Evolutionary conservation across 2,329 filamentous ascomycete genomes (phyloP), one percentile per base, ranked within the genome.

Genomic region (Cladophialophora chaetospira): DNA sequence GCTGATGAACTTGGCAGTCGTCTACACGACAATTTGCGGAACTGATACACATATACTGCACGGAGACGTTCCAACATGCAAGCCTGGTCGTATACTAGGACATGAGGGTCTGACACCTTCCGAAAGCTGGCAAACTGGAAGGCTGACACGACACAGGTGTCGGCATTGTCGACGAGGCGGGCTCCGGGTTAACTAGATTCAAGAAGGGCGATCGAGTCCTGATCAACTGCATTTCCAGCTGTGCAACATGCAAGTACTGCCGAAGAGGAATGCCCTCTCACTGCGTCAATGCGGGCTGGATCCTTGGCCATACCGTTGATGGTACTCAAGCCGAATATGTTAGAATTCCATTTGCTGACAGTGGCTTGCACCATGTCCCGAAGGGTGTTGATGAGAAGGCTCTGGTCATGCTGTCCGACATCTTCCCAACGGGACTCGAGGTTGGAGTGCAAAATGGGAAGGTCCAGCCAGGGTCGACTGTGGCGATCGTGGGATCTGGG

Each of bases 241-340:
- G 82, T 65, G 77, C 75, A 0, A 73, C 71, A 1, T 85, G 82
- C 65, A 69, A 71, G 17, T 80, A 77, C 66, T 84, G 81, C 61
- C 74, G 75, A 4, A 69, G 69, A 44, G 77, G 76, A 19, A 80
- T 83, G 76, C 72, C 73, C 56, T 79, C 78, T 25, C 79, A 82
- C 61, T 84, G 82, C 67, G 71, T 71, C 5, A 77, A 74, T 10
- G 81, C 79, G 23, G 80, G 81, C 3, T 84, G 81, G 81, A 72
- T 77, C 4, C 70, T 84, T 1, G 81, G 82, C 17, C 78, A 84
- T 63, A 72, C 70, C 0, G 73, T 77, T 17, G 78, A 82, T 61
- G 80, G 80, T 42, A 82, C 79, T 0, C 80, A 83, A 64, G 81
- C 80, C n/a, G 80, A 83, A 64, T 82, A 78, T 58, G 79, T 82